These are phyloP conservation scores for Neonectria coccinea DNA, from an alignment of 2,329 filamentous ascomycete genomes.

Conservation along the genomic window DNA sequence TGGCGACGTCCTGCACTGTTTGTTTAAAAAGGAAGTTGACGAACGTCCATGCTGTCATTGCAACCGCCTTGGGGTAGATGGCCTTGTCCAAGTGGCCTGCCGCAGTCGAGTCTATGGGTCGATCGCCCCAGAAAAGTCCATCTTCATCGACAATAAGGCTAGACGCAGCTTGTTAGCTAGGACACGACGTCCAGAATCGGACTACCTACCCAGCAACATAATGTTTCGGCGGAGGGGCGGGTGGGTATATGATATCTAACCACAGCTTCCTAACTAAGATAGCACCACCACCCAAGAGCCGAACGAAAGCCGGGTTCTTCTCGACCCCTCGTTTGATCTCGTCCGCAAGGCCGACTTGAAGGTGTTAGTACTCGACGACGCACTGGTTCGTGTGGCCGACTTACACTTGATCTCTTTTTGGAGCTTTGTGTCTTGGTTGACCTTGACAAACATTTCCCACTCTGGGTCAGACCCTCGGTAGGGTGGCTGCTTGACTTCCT, in stretches of 20 bases:
- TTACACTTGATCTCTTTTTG: slow-evolving; percentile 61
- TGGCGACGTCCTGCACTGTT: slow-evolving; percentile 57
- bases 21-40: slow-evolving; percentile 60
- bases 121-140: slow-evolving; percentile 59
- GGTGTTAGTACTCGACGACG: slow-evolving; percentile 28
- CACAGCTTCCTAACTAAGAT: slow-evolving; percentile 65
- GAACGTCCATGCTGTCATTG: slow-evolving; percentile 65
- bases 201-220: slow-evolving; percentile 67
- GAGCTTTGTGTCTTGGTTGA: slow-evolving; percentile 65
- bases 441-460: slow-evolving; percentile 69
- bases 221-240: slow-evolving; percentile 68
- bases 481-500: slow-evolving; percentile 59
- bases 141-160: slow-evolving; percentile 65
- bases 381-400: slow-evolving; percentile 34
- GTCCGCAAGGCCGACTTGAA: slow-evolving; percentile 48
- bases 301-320: slow-evolving; percentile 56
- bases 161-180: slow-evolving; percentile 37
- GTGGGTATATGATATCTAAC: slow-evolving; percentile 72
- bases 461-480: slow-evolving; percentile 72
- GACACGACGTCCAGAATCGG: no score
- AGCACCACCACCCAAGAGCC: slow-evolving; percentile 58
- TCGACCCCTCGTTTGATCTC: slow-evolving; percentile 54
- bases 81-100: slow-evolving; percentile 60
- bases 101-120: slow-evolving; percentile 60
- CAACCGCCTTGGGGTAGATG: slow-evolving; percentile 66